Evolutionary conservation across 2,329 filamentous ascomycete genomes (phyloP), one percentile per base, ranked within the genome.

Genomic region (Epichloe coenophiala): DNA sequence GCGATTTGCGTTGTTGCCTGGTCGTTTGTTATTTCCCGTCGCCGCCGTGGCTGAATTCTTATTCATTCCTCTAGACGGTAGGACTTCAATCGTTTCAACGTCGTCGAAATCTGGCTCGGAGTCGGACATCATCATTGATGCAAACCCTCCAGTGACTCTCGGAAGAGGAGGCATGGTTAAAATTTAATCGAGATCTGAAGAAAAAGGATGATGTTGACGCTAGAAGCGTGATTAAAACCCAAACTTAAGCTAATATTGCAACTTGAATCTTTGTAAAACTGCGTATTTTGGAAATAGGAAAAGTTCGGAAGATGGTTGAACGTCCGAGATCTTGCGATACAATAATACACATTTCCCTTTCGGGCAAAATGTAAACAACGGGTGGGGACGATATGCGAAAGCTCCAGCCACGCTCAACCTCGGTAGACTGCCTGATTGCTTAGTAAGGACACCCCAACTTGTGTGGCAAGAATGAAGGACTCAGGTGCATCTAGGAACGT

Each of bases 91-190:
- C 7, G 43, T 39, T 36, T 43, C 45, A 33, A 63, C 56, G 33
- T 54, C 58, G 48, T 68, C 67, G 8, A 72, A 59, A 45, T 71
- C 71, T 55, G 71, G 68, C 47, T 75, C 72, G 38, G 71, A 72
- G 48, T 73, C 70, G 31, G 70, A 71, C 53, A 60, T 66, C 47
- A 69, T 64, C 54, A 72, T 56, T 33, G 62, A 64, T 53, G 71
- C 62, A 53, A 74, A 57, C 39, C 58, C 54, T 46, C 56, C 54
- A 12, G 51, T 54, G 15, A 56, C 54, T 51, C 58, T 62, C 47
- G 58, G 56, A 42, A 59, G 61, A 41, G 54, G 55, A 42, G 59
- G 57, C 61, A 65, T 66, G 48, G 38, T 38, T 17, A 11, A 40
- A 40, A 4, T 23, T 15, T 3, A 19, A 3, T 36, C 11, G 15